Evolutionary conservation across 257 asterid species (phyloP).

Genomic region (Mitragyna speciosa): DNA sequence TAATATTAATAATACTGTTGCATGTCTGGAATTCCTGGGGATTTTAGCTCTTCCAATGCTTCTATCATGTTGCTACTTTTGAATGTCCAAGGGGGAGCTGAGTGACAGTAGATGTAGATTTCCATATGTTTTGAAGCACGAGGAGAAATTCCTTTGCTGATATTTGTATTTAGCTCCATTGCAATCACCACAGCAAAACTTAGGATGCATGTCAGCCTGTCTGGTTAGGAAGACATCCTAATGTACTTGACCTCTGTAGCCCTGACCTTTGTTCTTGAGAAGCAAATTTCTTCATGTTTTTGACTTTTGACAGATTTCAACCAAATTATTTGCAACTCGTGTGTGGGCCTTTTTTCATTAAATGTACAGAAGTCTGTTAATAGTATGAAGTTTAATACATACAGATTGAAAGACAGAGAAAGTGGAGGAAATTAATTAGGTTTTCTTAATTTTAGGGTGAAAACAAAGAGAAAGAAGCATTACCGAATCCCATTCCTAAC

Average conservation of each 20-base stretch:
- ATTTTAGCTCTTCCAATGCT: not conserved
- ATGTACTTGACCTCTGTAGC: not conserved
- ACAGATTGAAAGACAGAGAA: not conserved
- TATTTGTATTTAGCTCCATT: not conserved
- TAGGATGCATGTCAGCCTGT: not conserved
- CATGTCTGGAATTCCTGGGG: not conserved
- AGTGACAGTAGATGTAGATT: not conserved
- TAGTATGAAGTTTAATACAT: not conserved
- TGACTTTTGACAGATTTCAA: not conserved
- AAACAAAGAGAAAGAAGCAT: not conserved
- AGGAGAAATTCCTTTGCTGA: not conserved
- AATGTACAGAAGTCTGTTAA: not conserved
- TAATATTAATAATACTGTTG: not conserved
- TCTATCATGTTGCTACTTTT: not conserved
- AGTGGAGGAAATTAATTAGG: not conserved
- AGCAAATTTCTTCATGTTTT: not conserved
- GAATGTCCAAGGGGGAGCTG: not conserved
- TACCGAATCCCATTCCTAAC: not conserved
- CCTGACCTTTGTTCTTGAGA: not conserved
- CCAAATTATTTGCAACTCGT: not conserved
- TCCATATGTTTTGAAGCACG: not conserved
- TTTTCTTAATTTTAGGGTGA: not conserved
- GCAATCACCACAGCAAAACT: not conserved
- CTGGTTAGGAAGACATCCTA: not conserved
- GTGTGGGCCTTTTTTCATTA: not conserved